phyloP scores from a whole-genome alignment of 2,329 filamentous ascomycete species.

The Metarhizium sp. region DNA sequence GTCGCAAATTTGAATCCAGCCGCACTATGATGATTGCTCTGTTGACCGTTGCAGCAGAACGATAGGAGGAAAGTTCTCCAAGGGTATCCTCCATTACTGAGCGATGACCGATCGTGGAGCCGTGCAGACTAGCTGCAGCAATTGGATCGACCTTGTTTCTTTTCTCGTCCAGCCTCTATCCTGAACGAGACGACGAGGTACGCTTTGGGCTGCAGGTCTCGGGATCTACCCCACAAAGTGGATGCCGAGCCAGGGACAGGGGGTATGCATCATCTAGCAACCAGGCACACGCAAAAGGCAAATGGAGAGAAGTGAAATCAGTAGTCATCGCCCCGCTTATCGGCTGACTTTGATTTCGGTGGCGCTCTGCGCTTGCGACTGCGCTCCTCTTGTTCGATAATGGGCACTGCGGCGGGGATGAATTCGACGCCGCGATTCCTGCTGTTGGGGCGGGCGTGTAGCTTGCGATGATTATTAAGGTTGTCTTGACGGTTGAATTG shows the following conservation, averaged over 20 bases:
- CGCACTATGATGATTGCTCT: not conserved
- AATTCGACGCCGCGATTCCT: constrained; percentile 30
- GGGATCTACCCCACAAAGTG: constrained; percentile 1
- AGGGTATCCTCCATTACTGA: not conserved
- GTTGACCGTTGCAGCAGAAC: not conserved
- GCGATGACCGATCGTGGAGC: not conserved
- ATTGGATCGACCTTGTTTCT: not conserved
- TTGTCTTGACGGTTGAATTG: constrained; percentile 33
- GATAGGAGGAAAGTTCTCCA: not conserved
- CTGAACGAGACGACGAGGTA: not conserved
- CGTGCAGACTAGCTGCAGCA: not conserved
- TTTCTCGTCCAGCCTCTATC: not conserved
- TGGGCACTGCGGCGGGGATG: constrained; percentile 28
- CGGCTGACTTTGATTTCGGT: constrained; percentile 24
- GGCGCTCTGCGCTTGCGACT: constrained; percentile 29
- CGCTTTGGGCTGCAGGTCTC: constrained; percentile 1
- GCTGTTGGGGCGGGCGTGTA: constrained; percentile 29
- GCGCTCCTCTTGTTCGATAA: constrained; percentile 31
- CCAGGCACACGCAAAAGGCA: not conserved
- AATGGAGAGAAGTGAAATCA: constrained; percentile 9
- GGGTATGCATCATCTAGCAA: constrained; percentile 1
- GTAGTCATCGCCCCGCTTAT: constrained; percentile 22
- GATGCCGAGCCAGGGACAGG: not conserved
- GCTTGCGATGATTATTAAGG: constrained; percentile 32
- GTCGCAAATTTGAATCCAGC: not conserved